Conservation (phyloP, 495 filamentous ascomycete genomes). For the Penicillium antarcticum region DNA sequence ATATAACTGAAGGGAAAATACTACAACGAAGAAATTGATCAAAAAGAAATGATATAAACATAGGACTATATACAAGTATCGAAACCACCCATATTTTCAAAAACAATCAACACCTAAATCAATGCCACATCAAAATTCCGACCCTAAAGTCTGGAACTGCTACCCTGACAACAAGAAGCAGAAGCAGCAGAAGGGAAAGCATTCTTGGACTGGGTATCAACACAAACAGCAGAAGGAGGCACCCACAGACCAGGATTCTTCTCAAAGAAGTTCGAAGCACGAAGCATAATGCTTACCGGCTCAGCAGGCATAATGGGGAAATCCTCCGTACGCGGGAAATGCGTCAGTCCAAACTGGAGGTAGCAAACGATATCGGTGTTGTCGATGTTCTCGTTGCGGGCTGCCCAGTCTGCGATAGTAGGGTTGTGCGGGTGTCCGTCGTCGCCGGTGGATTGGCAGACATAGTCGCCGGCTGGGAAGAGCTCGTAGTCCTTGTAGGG, state of each 20-base stretch:
- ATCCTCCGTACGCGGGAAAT: slow-evolving; percentile 55
- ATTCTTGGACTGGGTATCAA: slow-evolving; percentile 25
- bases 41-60: no score
- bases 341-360: slow-evolving; percentile 58
- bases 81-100: no score
- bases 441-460: slow-evolving; percentile 38
- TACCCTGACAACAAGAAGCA: slow-evolving; percentile 20
- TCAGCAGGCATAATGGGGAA: slow-evolving; percentile 72
- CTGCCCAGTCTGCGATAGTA: slow-evolving; percentile 40
- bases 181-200: slow-evolving; percentile 24
- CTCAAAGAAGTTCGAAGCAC: slow-evolving; percentile 68
- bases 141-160: neutral
- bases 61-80: no score
- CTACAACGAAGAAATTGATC: no score
- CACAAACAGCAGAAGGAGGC: slow-evolving; percentile 45
- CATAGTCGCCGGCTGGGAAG: slow-evolving; percentile 49
- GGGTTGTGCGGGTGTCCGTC: slow-evolving; percentile 34
- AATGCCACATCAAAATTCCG: neutral
- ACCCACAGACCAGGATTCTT: slow-evolving; percentile 71
- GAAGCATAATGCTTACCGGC: slow-evolving; percentile 62
- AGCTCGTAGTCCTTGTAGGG: slow-evolving; percentile 42
- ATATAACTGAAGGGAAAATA: no score
- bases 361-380: slow-evolving; percentile 56
- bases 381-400: slow-evolving; percentile 47
- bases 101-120: no score